phyloP scores from a whole-genome alignment of 2,329 filamentous ascomycete species.

The Scorias spongiosa region DNA sequence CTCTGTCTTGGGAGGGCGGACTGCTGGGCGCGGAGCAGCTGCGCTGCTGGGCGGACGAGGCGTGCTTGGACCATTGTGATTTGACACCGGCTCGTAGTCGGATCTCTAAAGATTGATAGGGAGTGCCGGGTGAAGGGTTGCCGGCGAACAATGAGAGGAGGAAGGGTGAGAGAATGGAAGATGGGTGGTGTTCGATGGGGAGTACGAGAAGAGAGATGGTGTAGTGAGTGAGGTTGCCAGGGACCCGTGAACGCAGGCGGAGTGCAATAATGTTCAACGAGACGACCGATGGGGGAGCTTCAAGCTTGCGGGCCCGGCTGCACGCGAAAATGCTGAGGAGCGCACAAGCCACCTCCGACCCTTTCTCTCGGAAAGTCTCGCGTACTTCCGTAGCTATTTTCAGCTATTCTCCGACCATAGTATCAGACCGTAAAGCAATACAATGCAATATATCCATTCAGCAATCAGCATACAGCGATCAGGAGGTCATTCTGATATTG shows the following conservation, averaged over 20 bases:
- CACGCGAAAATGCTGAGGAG: background rate
- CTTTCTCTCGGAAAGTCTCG: background rate
- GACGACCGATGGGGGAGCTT: background rate
- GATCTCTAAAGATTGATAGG: too few relatives aligned
- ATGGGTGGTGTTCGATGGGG: too few relatives aligned
- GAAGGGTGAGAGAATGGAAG: too few relatives aligned
- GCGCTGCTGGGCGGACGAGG: slow-evolving; percentile 49
- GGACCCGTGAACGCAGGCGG: background rate
- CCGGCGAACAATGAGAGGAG: too few relatives aligned
- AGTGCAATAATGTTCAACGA: background rate
- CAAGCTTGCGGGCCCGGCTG: background rate
- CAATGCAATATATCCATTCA: too few relatives aligned
- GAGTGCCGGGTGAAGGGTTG: too few relatives aligned
- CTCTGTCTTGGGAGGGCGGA: slow-evolving; percentile 35
- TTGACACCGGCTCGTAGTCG: background rate
- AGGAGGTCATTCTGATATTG: too few relatives aligned
- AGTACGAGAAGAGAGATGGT: too few relatives aligned
- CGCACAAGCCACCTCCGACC: background rate
- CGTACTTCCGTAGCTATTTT: background rate
- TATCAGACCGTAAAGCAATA: too few relatives aligned
- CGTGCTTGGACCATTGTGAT: slow-evolving; percentile 41
- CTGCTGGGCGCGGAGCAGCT: slow-evolving; percentile 43
- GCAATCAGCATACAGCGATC: too few relatives aligned
- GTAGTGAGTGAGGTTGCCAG: too few relatives aligned
- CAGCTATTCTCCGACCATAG: background rate